These are phyloP conservation scores for Syzygium jambos DNA, from an alignment of 345 rosid genomes.

Conservation along the genomic window DNA sequence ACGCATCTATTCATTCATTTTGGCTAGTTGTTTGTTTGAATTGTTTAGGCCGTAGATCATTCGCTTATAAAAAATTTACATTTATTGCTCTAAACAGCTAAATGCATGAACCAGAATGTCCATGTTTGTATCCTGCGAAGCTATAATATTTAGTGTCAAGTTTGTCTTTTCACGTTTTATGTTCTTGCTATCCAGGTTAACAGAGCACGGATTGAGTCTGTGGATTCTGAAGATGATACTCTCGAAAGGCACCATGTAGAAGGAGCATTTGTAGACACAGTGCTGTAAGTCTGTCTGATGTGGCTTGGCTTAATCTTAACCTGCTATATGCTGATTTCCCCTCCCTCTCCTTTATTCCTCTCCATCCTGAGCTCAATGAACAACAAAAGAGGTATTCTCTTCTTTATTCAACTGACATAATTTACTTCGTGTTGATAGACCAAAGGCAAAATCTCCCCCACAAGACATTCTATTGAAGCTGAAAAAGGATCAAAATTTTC, in stretches of 20 bases:
- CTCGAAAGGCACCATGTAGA: constrained; percentile 83
- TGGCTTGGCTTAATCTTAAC: neutral
- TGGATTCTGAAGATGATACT: constrained; percentile 45
- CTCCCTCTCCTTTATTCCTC: neutral
- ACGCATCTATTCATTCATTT: neutral
- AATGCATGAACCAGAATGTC: neutral
- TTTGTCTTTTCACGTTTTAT: neutral
- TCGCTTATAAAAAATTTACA: neutral
- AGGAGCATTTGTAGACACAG: constrained; percentile 83
- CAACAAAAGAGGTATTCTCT: neutral
- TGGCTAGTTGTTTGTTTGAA: neutral
- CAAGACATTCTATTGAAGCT: constrained; percentile 79
- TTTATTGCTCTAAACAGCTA: neutral
- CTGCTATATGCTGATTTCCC: neutral
- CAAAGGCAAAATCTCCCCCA: constrained; percentile 72
- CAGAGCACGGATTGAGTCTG: constrained; percentile 51
- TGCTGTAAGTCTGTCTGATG: constrained; percentile 46
- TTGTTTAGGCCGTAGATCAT: neutral
- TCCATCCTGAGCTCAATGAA: neutral
- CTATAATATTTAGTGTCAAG: neutral
- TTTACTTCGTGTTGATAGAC: constrained; percentile 23
- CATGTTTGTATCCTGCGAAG: neutral
- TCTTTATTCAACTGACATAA: neutral
- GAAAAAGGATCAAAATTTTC: constrained; percentile 58
- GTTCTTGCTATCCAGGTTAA: constrained; percentile 44